These are phyloP conservation scores for Artemisia annua DNA, from an alignment of 129 eudicot species.

Conservation along the genomic window DNA sequence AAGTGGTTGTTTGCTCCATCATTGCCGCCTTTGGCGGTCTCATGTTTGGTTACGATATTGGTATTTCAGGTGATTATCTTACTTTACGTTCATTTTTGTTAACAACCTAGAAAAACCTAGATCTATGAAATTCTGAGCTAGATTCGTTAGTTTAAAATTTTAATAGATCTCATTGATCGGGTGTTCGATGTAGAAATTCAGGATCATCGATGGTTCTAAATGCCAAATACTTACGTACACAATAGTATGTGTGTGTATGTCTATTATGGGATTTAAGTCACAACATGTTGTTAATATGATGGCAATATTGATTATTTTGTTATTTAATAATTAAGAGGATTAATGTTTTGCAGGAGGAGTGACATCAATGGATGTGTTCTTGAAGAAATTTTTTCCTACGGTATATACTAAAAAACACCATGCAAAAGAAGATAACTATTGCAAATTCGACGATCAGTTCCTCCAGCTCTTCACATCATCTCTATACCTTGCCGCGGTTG, in stretches of 20 bases:
- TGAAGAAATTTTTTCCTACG: constrained; percentile 51
- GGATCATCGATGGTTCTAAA: too few species aligned
- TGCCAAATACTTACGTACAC: too few species aligned
- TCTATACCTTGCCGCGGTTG: constrained; percentile 61
- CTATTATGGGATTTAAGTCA: too few species aligned
- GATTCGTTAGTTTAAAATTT: too few species aligned
- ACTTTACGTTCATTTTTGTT: not conserved
- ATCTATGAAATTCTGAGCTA: not conserved
- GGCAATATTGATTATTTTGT: too few species aligned
- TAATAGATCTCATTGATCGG: too few species aligned
- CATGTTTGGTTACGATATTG: constrained; percentile 69
- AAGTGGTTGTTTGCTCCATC: constrained; percentile 48
- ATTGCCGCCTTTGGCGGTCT: constrained; percentile 77
- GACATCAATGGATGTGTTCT: constrained; percentile 67
- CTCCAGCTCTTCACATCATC: constrained; percentile 76
- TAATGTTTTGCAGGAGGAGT: constrained; percentile 52
- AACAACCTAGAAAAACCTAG: not conserved
- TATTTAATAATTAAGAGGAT: not conserved
- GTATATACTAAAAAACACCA: constrained; percentile 50
- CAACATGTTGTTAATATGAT: too few species aligned
- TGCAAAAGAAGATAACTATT: constrained; percentile 57
- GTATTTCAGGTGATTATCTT: constrained; percentile 44
- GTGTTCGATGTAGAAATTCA: too few species aligned
- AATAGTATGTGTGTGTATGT: too few species aligned
- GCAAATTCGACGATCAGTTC: constrained; percentile 56